These are phyloP conservation scores for Ascochyta lentis DNA, from an alignment of 2,329 filamentous ascomycete species.

Conservation along the genomic window DNA sequence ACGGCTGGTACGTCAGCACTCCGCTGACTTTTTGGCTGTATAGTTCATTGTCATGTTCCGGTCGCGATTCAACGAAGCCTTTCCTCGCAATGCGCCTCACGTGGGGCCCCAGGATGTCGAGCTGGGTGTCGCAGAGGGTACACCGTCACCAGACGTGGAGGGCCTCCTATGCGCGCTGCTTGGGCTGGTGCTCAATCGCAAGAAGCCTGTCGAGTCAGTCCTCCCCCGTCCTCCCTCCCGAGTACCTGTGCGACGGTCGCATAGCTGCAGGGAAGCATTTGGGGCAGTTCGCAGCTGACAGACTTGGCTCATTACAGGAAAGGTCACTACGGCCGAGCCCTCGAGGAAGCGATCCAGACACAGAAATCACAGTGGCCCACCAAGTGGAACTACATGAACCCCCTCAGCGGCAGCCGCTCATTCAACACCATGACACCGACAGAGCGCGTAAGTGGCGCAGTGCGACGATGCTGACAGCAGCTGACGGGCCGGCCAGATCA, in stretches of 20 bases:
- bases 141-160: slow-evolving; percentile 85
- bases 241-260: slow-evolving; percentile 31
- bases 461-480: slow-evolving; percentile 3
- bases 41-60: slow-evolving; percentile 99
- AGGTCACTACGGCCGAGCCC: slow-evolving; percentile 88
- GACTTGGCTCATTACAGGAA: slow-evolving; percentile 63
- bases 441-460: slow-evolving; percentile 71
- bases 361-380: slow-evolving; percentile 89
- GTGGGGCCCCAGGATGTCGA: slow-evolving; percentile 97
- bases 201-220: slow-evolving; percentile 97
- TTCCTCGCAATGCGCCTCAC: slow-evolving; percentile 85
- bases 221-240: slow-evolving; percentile 24
- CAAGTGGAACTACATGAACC: slow-evolving; percentile 83
- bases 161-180: slow-evolving; percentile 88
- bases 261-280: slow-evolving; percentile 4
- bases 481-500: slow-evolving; percentile 65
- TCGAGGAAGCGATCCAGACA: slow-evolving; percentile 88
- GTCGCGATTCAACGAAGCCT: slow-evolving; percentile 87
- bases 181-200: slow-evolving; percentile 88
- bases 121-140: slow-evolving; percentile 76
- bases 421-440: slow-evolving; percentile 84
- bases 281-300: slow-evolving; percentile 39
- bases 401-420: slow-evolving; percentile 77
- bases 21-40: slow-evolving; percentile 41
- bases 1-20: slow-evolving; percentile 15